Evolutionary conservation across 1,284 basidiomycete genomes (phyloP), one percentile per base, ranked within the genome.

Genomic region (Pseudozyma hubeiensis): DNA sequence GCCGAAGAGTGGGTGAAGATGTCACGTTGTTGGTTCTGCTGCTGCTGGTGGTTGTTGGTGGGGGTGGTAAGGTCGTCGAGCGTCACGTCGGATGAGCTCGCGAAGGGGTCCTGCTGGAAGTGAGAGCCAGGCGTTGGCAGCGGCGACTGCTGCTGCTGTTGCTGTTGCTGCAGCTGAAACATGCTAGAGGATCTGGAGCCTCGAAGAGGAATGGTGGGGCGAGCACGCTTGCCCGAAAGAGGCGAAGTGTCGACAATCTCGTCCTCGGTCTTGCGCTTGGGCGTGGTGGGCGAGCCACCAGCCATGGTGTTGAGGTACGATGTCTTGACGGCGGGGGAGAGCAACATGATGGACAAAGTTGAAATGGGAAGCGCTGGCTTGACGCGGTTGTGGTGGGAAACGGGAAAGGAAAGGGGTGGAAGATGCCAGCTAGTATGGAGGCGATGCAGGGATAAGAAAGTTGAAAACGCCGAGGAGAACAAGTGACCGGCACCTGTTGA

Each of bases 221-320:
- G 60, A 47, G 70, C 70, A 16, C 70, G 64, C 54, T 73, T 73
- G 49, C 64, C 70, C 6, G 70, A 41, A 14, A 73, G 64, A 9
- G 70, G 60, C 24, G 64, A 67, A 14, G 64, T 59, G 31, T 63
- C 57, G 37, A 54, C 50, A 29, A 46, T 60, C 17, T 67, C 70
- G 17, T 73, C 70, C 58, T 73, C 70, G 29, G 52, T 57, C 54
- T 54, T 56, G 40, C 70, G 64, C 61, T 73, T 73, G 7, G 60
- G 53, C 31, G 70, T 63, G n/a, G 69, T 48, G 29, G 64, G 62
- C 17, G 64, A 57, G 53, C 55, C 50, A 47, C 53, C 60, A 37
- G 70, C 70, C 70, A 73, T 67, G 49, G 64, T 66, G 61, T 60
- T 67, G 53, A 73, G 70, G 57, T 73, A 73, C 7, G 70, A 73